Evolutionary conservation across 768 basidiomycete species (phyloP), one percentile per base, ranked within the genome.

Genomic region (Chalciporus chontae): DNA sequence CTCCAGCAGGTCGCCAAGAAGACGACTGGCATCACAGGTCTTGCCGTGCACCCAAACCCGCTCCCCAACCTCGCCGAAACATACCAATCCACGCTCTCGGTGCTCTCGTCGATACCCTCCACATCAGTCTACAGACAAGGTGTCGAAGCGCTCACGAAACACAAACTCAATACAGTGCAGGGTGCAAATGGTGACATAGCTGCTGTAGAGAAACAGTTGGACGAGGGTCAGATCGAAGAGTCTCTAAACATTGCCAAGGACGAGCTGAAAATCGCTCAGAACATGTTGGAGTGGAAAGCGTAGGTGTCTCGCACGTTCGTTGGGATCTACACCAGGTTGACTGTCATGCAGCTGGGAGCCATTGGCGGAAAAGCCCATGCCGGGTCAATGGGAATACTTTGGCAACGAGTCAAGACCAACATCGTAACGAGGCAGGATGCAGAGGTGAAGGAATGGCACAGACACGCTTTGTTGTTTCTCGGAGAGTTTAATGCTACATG

Each of bases 221-320:
- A 85, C 43, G 90, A 90, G 65, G 90, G 92, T 0, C 83, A 90
- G 59, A 89, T 96, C 38, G 94, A 98, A 73, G 78, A 92, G 68
- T 79, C 87, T 29, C 61, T 98, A 59, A 78, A 82, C 57, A 82
- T 90, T 68, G 94, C 94, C 10, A 71, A 83, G 57, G 87, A 88
- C 62, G 94, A 98, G 69, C 73, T 91, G 48, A 74, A 72, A 48
- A 74, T 97, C 34, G 89, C 77, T 5, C 73, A 73, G 27, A 89
- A 89, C 71, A 89, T 96, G 86, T 63, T 85, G n/a, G 87, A 94
- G 64, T 98, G 92, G 93, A 95, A 94, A 73, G 81, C 89, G 94
- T 97, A 68, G 68, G 93, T 86, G 46, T 46, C 24, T 43, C 37
- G 8, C 54, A 4, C 21, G 5, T 41, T 26, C 11, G 10, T 43